Base-by-base conservation (phyloP, 176 grass and related monocot genomes). In the Chrysopogon serrulatus region DNA sequence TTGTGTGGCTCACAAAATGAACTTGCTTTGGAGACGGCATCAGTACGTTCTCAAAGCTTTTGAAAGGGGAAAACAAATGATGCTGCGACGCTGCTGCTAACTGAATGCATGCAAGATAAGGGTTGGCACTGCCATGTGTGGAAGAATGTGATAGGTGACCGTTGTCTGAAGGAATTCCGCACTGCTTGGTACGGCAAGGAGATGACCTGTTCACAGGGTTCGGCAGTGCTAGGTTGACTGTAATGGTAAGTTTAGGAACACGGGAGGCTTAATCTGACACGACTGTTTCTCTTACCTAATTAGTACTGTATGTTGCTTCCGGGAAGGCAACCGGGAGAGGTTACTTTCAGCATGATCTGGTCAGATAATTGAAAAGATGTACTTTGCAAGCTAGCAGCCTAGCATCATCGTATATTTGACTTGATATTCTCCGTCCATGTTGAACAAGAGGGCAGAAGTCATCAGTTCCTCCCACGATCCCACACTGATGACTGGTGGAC, bases 1-100 rank as follows among this genome's bases (percentile, higher is more conserved):
- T 71, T 71, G 39, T 24, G 6, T 49, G 36, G 14, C 69, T 56
- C 77, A 43, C 77, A 86, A 86, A 62, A 57, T 65, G 33, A 44
- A 71, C 40, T 47, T 44, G 24, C 53, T 83, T 78, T 88, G 12
- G 63, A 54, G 48, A 78, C 47, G 53, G 74, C 77, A 74, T 43
- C 84, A 34, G 24, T 66, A 21, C 18, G 18, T 51, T 65, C 68
- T 18, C 43, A 31, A 31, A 64, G 10, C 64, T 45, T 49, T 71
- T 37, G 0, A 2, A 68, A 36, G 23, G 15, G 8, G 44, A 35
- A 28, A 70, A 42, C 4, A 26, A 44, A 41, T 71, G n/a, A 43
- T 34, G 79, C 39, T 23, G 51, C 28, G 39, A 37, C 31, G 16
- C 35, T 77, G 43, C 37, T 39, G 26, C 37, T 48, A 77, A 57